Conservation (phyloP, 495 filamentous ascomycete species). For the Talaromyces liani region DNA sequence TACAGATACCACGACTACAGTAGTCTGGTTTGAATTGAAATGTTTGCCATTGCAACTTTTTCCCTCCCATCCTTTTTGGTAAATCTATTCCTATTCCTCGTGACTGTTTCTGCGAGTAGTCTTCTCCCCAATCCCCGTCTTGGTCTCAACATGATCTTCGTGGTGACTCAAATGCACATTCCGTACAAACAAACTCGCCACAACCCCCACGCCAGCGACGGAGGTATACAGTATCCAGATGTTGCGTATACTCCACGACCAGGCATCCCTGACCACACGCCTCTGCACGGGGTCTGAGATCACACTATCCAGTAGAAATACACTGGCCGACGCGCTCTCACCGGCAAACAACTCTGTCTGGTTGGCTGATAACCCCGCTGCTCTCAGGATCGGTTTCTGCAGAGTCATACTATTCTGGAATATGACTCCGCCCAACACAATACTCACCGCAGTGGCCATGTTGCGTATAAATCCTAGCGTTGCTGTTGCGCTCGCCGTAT, state of each 20-base stretch:
- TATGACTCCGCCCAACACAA: slow-evolving; percentile 75
- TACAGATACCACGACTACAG: background rate
- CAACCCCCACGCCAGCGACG: slow-evolving; percentile 39
- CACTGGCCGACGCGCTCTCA: slow-evolving; percentile 44
- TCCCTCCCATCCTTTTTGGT: background rate
- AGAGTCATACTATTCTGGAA: slow-evolving; percentile 58
- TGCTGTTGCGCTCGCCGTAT: slow-evolving; percentile 70
- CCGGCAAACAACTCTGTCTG: slow-evolving; percentile 37
- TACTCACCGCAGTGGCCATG: slow-evolving; percentile 60
- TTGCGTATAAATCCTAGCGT: slow-evolving; percentile 70
- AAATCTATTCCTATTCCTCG: background rate
- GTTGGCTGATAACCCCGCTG: slow-evolving; percentile 35
- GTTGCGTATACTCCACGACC: slow-evolving; percentile 52
- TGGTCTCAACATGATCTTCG: slow-evolving; percentile 54
- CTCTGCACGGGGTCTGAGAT: slow-evolving; percentile 38
- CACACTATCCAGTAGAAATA: slow-evolving; percentile 28
- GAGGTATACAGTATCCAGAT: slow-evolving; percentile 57
- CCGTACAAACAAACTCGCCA: slow-evolving; percentile 48
- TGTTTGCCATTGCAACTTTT: background rate
- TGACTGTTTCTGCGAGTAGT: background rate
- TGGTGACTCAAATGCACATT: slow-evolving; percentile 44
- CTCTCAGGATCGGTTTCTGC: slow-evolving; percentile 26
- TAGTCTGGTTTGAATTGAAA: background rate
- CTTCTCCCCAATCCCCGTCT: slow-evolving; percentile 19
- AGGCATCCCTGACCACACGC: slow-evolving; percentile 44